phyloP scores from a whole-genome alignment of 345 rosid genomes.

The Erodium maritimum region DNA sequence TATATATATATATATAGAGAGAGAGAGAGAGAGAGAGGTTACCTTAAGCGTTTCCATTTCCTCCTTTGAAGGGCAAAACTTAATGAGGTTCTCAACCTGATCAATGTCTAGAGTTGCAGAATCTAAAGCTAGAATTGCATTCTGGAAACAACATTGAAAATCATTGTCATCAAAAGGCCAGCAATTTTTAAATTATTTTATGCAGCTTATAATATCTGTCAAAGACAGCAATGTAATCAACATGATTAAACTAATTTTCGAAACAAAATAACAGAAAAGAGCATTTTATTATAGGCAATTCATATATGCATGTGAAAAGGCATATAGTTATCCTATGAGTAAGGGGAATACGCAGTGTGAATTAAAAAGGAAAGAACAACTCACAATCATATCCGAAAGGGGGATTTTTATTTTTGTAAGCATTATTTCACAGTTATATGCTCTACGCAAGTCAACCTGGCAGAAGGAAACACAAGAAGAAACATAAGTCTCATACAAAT shows the following conservation, averaged over 20 bases:
- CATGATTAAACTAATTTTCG: neutral
- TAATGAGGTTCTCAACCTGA: constrained; percentile 97
- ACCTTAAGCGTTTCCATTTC: constrained; percentile 88
- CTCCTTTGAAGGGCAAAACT: constrained; percentile 93
- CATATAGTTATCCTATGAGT: neutral
- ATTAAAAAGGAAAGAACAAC: constrained; percentile 21
- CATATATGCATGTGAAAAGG: neutral
- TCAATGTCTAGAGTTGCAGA: constrained; percentile 77
- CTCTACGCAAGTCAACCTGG: constrained; percentile 93
- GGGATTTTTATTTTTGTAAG: constrained; percentile 90
- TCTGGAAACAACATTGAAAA: constrained; percentile 29
- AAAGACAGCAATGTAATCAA: neutral
- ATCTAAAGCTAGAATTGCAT: constrained; percentile 86
- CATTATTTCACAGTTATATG: constrained; percentile 98
- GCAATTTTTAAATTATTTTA: no score
- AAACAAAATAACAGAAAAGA: neutral
- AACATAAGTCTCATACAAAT: constrained; percentile 1
- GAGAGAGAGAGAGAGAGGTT: constrained; percentile 8
- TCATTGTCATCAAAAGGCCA: neutral
- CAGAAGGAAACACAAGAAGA: constrained; percentile 15
- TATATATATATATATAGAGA: no score
- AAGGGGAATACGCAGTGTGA: neutral
- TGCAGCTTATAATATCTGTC: neutral
- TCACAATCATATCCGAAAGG: constrained; percentile 87
- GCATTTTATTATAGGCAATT: no score